phyloP scores from a whole-genome alignment of 176 grass and related monocot genomes.

The Cenchrus fungigraminus region DNA sequence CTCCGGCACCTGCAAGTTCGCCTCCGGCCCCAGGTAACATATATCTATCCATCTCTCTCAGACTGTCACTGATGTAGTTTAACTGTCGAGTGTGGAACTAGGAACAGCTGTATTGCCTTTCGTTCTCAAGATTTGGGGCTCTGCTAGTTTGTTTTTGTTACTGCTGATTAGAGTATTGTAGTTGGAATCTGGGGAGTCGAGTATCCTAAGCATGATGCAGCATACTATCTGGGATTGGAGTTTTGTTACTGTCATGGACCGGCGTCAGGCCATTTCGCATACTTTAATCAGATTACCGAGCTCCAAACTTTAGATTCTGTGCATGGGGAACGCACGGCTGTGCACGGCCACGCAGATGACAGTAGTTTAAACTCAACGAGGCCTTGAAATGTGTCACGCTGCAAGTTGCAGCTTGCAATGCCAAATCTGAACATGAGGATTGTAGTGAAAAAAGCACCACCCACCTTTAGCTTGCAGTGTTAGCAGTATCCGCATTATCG shows the following conservation, averaged over 20 bases:
- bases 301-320: neutral
- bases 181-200: constrained; percentile 30
- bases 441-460: neutral
- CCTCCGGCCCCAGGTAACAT: constrained; percentile 20
- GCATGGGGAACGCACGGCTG: constrained; percentile 3
- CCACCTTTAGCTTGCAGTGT: neutral
- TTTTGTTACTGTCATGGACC: constrained; percentile 5
- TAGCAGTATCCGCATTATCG: neutral
- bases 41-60: neutral
- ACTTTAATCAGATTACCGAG: neutral
- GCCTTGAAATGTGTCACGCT: neutral
- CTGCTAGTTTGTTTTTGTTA: too few relatives aligned
- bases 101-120: too few relatives aligned
- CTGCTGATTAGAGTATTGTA: constrained; percentile 5
- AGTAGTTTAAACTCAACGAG: neutral
- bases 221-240: neutral
- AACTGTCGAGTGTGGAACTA: neutral
- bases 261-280: neutral
- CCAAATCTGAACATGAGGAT: neutral
- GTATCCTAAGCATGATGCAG: constrained; percentile 24
- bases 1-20: constrained; percentile 52
- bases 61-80: neutral
- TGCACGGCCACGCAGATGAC: neutral
- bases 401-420: neutral
- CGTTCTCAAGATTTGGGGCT: neutral